phyloP scores from a whole-genome alignment of 495 filamentous ascomycete species.

The Margaritispora aquatica region DNA sequence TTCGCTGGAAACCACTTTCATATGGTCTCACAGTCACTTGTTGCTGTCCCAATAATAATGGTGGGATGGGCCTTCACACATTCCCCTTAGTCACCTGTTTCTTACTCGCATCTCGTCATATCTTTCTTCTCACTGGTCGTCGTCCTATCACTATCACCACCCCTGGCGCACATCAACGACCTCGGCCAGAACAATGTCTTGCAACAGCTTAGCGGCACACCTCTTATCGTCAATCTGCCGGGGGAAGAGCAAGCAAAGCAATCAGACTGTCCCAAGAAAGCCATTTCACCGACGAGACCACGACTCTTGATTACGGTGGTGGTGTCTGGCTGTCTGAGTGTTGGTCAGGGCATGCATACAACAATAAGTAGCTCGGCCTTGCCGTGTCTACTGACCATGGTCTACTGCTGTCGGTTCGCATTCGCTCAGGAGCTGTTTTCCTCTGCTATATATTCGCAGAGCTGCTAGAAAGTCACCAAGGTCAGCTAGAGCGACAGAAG shows the following conservation, averaged over 20 bases:
- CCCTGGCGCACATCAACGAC: neutral
- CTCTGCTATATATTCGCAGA: neutral
- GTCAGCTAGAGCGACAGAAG: neutral
- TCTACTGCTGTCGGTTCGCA: neutral
- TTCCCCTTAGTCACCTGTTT: neutral
- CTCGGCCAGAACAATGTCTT: neutral
- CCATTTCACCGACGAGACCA: neutral
- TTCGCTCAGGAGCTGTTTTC: neutral
- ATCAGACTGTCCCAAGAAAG: neutral
- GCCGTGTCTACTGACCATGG: conserved; percentile 1
- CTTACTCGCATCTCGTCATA: no score
- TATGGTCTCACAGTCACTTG: neutral
- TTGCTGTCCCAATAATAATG: neutral
- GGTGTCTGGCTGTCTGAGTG: no score
- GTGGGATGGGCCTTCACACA: neutral
- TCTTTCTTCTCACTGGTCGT: neutral
- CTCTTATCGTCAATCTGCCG: conserved; percentile 15
- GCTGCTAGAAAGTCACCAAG: neutral
- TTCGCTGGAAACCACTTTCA: neutral
- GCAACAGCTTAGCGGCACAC: neutral
- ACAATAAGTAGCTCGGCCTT: conserved; percentile 13
- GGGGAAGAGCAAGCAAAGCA: conserved; percentile 8
- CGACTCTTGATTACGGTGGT: neutral
- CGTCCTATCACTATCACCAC: neutral
- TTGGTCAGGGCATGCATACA: neutral